Percentiles rank a stretch among this genome's conserved stretches.
phyloP scores from a whole-genome alignment of 192 early-diverging fungal species.

The Obelidium mucronatum region DNA sequence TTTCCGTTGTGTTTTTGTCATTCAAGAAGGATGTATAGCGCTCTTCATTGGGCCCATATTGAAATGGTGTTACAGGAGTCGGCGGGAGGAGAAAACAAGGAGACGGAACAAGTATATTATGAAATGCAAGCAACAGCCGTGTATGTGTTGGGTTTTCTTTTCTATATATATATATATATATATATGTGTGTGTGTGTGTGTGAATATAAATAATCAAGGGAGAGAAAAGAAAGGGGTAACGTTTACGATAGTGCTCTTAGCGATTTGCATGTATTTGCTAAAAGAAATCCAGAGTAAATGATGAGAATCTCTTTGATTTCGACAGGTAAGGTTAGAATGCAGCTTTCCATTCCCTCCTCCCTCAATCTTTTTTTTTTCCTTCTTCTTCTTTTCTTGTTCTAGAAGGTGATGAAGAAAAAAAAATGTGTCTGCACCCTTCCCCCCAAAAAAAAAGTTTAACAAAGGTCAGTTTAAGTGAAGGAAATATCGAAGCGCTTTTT shows the following conservation, averaged over 20 bases:
- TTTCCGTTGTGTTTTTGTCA: not conserved
- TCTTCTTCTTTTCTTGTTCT: too few relatives aligned
- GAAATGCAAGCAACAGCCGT: slow-evolving; percentile 3
- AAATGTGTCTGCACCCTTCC: too few relatives aligned
- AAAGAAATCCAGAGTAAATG: slow-evolving; percentile 5
- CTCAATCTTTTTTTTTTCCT: too few relatives aligned
- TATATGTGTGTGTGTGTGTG: not conserved
- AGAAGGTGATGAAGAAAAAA: too few relatives aligned
- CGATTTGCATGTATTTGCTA: slow-evolving; percentile 7
- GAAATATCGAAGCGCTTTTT: too few relatives aligned
- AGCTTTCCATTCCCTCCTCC: too few relatives aligned
- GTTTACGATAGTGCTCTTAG: not conserved
- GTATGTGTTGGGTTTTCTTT: not conserved
- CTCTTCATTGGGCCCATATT: slow-evolving; percentile 20
- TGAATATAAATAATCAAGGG: not conserved
- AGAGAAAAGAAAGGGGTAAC: not conserved
- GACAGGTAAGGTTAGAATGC: not conserved
- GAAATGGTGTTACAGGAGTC: not conserved
- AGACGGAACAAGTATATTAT: slow-evolving; percentile 2
- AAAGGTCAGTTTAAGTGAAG: too few relatives aligned
- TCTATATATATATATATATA: not conserved
- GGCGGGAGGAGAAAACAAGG: not conserved
- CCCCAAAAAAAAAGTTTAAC: too few relatives aligned
- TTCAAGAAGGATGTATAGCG: not conserved
- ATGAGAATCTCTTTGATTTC: slow-evolving; percentile 22